Evolutionary conservation across 108 stramenopile genomes (phyloP).

Genomic region (Skeletonema potamos): DNA sequence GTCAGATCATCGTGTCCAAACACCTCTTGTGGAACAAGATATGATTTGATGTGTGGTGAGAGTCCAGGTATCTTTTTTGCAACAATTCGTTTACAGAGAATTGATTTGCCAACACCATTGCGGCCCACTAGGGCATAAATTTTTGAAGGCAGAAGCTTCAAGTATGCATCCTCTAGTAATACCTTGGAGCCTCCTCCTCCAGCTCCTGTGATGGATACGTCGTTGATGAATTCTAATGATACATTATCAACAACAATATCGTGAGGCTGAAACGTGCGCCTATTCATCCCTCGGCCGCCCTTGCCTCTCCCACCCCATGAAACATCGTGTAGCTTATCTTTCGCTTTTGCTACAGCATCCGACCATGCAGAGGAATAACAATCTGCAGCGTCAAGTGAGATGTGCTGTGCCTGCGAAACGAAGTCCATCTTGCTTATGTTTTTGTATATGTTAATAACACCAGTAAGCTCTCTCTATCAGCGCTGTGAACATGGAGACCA

Average conservation of each 20-base stretch:
- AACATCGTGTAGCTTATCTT: neutral
- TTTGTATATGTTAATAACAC: no score
- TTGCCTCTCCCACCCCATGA: slow-evolving; percentile 78
- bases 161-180: slow-evolving; percentile 60
- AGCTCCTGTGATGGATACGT: slow-evolving; percentile 27
- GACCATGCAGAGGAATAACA: slow-evolving; percentile 68
- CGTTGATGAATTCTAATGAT: slow-evolving; percentile 61
- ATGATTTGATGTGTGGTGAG: slow-evolving; percentile 56
- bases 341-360: slow-evolving; percentile 41
- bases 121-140: slow-evolving; percentile 72
- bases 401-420: slow-evolving; percentile 43
- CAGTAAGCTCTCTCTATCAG: no score
- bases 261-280: slow-evolving; percentile 69
- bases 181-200: slow-evolving; percentile 38
- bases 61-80: slow-evolving; percentile 80
- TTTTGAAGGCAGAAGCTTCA: slow-evolving; percentile 64
- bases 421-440: no score
- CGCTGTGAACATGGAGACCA: no score
- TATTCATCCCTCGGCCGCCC: slow-evolving; percentile 65
- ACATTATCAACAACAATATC: slow-evolving; percentile 73
- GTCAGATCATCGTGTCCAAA: slow-evolving; percentile 27
- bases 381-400: slow-evolving; percentile 69
- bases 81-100: slow-evolving; percentile 65
- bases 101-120: slow-evolving; percentile 72
- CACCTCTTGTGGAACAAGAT: slow-evolving; percentile 72